phyloP scores from a whole-genome alignment of 2,329 filamentous ascomycete species.

The Tolypocladium pustulatum region DNA sequence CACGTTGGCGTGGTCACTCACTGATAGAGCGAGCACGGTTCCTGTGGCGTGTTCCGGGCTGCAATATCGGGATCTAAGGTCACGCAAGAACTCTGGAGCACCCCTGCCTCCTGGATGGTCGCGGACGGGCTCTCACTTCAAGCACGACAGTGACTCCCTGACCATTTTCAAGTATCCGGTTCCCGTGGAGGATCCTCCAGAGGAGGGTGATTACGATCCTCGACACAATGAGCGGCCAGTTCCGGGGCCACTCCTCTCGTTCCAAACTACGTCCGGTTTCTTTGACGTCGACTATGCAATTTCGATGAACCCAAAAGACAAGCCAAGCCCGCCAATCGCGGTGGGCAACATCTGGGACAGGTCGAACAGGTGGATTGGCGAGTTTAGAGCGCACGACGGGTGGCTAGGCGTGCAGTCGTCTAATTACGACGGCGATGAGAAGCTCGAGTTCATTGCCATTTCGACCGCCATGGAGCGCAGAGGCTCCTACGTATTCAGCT shows the following conservation, averaged over 20 bases:
- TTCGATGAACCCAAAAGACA: constrained; percentile 23
- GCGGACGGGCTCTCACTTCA: constrained; percentile 23
- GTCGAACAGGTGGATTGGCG: constrained; percentile 27
- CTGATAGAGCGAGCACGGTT: constrained; percentile 23
- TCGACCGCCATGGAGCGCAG: constrained; percentile 29
- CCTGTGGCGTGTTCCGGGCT: constrained; percentile 26
- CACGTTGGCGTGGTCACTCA: constrained; percentile 27
- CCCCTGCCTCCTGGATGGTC: constrained; percentile 29
- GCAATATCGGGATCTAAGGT: constrained; percentile 26
- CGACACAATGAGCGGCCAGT: constrained; percentile 18
- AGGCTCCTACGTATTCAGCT: constrained; percentile 28
- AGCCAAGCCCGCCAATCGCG: constrained; percentile 27
- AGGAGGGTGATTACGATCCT: constrained; percentile 17
- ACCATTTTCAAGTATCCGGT: constrained; percentile 32
- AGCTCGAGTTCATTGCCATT: constrained; percentile 32
- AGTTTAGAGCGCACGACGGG: constrained; percentile 31
- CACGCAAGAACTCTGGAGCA: constrained; percentile 17
- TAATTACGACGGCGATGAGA: constrained; percentile 33
- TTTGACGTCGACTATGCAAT: constrained; percentile 30
- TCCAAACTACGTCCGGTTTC: constrained; percentile 26
- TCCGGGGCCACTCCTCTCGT: constrained; percentile 28
- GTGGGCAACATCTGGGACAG: constrained; percentile 30
- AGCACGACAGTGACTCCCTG: constrained; percentile 27
- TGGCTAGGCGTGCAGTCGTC: constrained; percentile 35
- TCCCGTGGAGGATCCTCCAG: constrained; percentile 24